Base-by-base conservation (phyloP, 768 basidiomycete species). In the Termitomyces sp. region DNA sequence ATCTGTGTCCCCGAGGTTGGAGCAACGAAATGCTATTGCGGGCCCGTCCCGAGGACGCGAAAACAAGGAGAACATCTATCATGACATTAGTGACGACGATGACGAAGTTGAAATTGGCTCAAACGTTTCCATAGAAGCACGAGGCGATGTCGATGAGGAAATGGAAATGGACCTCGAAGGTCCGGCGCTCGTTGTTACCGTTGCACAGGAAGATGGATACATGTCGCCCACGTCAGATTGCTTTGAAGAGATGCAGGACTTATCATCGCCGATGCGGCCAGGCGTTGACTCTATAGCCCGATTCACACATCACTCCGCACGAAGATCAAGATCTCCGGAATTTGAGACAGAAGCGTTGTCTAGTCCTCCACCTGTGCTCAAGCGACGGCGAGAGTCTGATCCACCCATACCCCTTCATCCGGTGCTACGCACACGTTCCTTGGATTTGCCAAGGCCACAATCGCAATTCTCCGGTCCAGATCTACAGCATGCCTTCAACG, bases 141-240 rank as follows among this genome's bases (percentile, higher is more conserved):
- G 73, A 50, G 70, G 71, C 21, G 68, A 71, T 38, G 71, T 71
- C 35, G 70, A 70, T 41, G 62, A 62, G 21, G 70, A 73, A 50
- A 66, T 71, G 54, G 75, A 77, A 54, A 69, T 72, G 37, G 68
- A 73, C 38, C 45, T 75, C 21, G 71, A 77, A n/a, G 71, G 80
- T 55, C 70, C 72, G 8, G 70, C 74, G 30, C 55, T 53, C 66
- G 58, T 75, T 45, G 75, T 81, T 50, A 64, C 61, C 10, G 81
- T 89, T 15, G 74, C 76, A 63, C 90, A 90, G 69, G 90, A 92
- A 65, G 88, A 88, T 57, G 90, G 90, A 15, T 93, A 92, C 68
- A 75, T 88, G 51, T 90, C 90, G n/a, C 89, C 88, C 15, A 71
- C 80, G 9, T 71, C 79, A 45, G 82, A 82, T 22, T 72, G 76